Conservation (phyloP, 257 asterid genomes). For the Gentiana straminea region DNA sequence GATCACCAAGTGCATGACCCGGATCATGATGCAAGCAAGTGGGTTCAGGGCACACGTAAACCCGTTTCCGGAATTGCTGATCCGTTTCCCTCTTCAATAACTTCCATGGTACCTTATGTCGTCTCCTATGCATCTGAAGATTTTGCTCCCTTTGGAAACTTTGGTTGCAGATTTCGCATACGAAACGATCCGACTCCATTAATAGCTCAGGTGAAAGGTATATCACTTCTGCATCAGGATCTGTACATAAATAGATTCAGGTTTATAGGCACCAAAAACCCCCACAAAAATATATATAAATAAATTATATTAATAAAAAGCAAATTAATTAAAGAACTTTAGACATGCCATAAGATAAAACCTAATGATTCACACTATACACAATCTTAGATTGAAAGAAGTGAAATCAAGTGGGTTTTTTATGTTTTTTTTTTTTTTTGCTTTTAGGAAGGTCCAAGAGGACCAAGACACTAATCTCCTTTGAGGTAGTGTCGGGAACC, state of each 20-base stretch:
- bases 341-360: no score
- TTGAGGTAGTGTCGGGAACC: no score
- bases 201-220: conserved; percentile 29
- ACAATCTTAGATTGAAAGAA: no score
- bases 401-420: no score
- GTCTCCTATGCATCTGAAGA: conserved; percentile 33
- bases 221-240: conserved; percentile 38
- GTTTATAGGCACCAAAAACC: no score
- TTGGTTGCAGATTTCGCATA: conserved; percentile 33
- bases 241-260: conserved; percentile 4
- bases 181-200: conserved; percentile 33
- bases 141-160: conserved; percentile 38
- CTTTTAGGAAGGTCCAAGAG: no score
- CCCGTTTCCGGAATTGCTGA: conserved; percentile 17
- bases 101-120: conserved; percentile 39
- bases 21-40: conserved; percentile 33
- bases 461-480: no score
- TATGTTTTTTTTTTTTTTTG: no score
- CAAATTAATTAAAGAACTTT: background rate
- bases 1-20: conserved; percentile 32
- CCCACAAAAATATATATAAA: background rate
- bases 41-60: conserved; percentile 34
- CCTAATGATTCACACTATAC: no score
- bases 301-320: background rate
- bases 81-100: conserved; percentile 19